Base-by-base conservation (phyloP, 2,329 filamentous ascomycete genomes). In the Pleoardoris graminearum region DNA sequence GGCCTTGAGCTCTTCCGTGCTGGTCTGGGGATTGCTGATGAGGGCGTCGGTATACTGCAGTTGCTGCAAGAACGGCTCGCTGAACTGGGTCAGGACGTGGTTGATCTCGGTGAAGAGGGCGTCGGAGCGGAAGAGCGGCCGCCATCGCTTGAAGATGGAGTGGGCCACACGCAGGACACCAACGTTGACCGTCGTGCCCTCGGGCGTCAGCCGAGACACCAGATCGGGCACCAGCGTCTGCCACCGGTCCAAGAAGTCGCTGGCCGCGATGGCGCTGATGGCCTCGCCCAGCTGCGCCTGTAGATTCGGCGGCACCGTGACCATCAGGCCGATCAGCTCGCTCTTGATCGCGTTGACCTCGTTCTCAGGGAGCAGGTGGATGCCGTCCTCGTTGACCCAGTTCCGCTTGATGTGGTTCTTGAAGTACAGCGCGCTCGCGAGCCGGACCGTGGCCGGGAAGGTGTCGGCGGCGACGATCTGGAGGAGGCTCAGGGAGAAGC, bases 381-480 rank as follows among this genome's bases (percentile, higher is more conserved):
- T 88, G 70, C 94, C 92, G 76, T 97, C 90, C 70, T 96, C 93
- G 74, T 97, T 90, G 65, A 91, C 90, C 85, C 95, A 99, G 80
- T 91, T 94, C 70, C 89, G 85, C 75, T 89, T 89, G 69, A 99
- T 91, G 75, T 96, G 96, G 79, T 99, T 99, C 78, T 99, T 99
- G 84, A 99, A 99, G 79, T 90, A 94, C 54, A 99, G 82, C 23
- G 94, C 90, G 66, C 89, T 90, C 6, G 93, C 85, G 36, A 99
- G 85, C 57, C 94, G 87, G 55, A 90, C 94, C 66, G 90, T 93
- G 60, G 81, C 77, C 35, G 90, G 86, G 58, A 88, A 84, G 36
- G 82, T 79, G 51, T 86, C 84, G 61, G 88, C 85, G 59, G 89
- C 90, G 66, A 96, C 91, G 69, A 97, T 95, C 66, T 93, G 91